Conservation (phyloP, 768 basidiomycete species). For the Tricholomella constricta region DNA sequence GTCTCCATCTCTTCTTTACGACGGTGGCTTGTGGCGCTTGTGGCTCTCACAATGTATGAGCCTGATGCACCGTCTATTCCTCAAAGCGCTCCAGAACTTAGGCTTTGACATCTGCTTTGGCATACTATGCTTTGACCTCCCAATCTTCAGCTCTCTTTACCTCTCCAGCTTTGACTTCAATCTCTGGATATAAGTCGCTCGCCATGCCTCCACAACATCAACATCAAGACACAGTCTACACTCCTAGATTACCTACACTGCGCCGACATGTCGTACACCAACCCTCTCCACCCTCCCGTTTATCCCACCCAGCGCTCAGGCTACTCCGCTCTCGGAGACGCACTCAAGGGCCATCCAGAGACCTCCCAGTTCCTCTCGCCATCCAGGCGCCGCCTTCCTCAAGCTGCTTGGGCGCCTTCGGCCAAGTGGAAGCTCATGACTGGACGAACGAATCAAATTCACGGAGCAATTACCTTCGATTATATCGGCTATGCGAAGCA, state of each 20-base stretch:
- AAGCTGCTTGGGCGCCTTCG: slow-evolving; percentile 25
- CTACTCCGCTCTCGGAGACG: slow-evolving; percentile 30
- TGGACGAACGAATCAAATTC: slow-evolving; percentile 22
- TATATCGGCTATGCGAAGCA: slow-evolving; percentile 39
- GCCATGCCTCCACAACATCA: neutral
- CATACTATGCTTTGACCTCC: no score
- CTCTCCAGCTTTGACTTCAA: neutral
- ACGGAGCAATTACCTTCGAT: slow-evolving; percentile 41
- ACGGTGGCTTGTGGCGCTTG: no score
- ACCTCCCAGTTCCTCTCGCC: slow-evolving; percentile 28
- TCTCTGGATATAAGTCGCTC: neutral
- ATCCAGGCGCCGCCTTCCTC: slow-evolving; percentile 39
- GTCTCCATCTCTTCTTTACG: no score
- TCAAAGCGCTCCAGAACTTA: no score
- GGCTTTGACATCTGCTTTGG: no score
- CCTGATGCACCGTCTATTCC: no score
- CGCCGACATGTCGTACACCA: slow-evolving; percentile 39
- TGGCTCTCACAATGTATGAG: no score
- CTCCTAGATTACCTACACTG: neutral
- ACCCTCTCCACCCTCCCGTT: slow-evolving; percentile 46
- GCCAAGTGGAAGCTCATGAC: slow-evolving; percentile 25
- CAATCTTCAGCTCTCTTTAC: neutral
- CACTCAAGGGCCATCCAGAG: slow-evolving; percentile 13
- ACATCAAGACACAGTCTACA: neutral
- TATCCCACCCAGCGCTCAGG: slow-evolving; percentile 24